phyloP scores from a whole-genome alignment of 176 grass and related monocot genomes.

The Raddia guianensis region DNA sequence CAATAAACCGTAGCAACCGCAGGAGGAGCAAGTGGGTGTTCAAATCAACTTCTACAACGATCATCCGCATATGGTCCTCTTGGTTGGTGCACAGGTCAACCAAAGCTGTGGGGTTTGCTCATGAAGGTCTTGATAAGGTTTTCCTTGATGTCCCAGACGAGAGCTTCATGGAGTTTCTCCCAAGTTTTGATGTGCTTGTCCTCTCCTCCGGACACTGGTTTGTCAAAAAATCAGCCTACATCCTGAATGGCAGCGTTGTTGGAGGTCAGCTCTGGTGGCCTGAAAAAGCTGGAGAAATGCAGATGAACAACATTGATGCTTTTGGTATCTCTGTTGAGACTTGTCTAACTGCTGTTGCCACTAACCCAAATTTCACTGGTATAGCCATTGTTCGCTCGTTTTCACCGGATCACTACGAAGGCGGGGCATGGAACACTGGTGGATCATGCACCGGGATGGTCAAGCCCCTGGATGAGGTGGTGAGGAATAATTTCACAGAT shows the following conservation, averaged over 20 bases:
- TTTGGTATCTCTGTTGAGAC: slow-evolving; percentile 88
- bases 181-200: slow-evolving; percentile 80
- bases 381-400: slow-evolving; percentile 76
- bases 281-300: slow-evolving; percentile 64
- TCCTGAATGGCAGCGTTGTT: slow-evolving; percentile 61
- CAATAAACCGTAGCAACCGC: slow-evolving; percentile 71
- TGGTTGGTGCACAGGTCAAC: slow-evolving; percentile 75
- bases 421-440: slow-evolving; percentile 89
- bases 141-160: slow-evolving; percentile 90
- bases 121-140: slow-evolving; percentile 69
- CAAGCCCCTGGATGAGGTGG: slow-evolving; percentile 54
- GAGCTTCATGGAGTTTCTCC: slow-evolving; percentile 76
- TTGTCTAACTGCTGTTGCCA: slow-evolving; percentile 63
- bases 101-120: slow-evolving; percentile 61
- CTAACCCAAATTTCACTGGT: slow-evolving; percentile 80
- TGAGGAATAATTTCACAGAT: slow-evolving; percentile 73
- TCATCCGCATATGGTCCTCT: slow-evolving; percentile 87
- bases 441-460: slow-evolving; percentile 86
- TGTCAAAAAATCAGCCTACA: slow-evolving; percentile 74
- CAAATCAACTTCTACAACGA: slow-evolving; percentile 74
- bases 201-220: slow-evolving; percentile 97
- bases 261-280: slow-evolving; percentile 96
- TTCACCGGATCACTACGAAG: slow-evolving; percentile 96
- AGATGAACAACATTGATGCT: slow-evolving; percentile 75
- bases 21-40: slow-evolving; percentile 77